These are phyloP conservation scores for Cryoendolithus antarcticus DNA, from an alignment of 2,329 filamentous ascomycete species.

Conservation along the genomic window DNA sequence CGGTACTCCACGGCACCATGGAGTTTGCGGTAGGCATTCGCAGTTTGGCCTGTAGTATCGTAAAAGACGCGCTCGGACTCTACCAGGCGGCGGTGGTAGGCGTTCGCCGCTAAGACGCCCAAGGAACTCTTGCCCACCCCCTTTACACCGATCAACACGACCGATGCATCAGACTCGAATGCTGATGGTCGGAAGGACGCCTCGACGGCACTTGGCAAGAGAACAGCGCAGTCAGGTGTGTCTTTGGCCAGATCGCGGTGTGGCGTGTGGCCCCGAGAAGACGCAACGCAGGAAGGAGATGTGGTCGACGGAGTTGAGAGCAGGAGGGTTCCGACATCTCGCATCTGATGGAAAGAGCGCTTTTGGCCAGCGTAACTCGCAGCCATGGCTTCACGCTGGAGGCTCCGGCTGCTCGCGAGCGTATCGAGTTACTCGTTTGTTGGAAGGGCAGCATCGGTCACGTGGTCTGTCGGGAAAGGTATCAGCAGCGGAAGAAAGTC, in stretches of 20 bases:
- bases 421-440: too few relatives aligned
- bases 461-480: too few relatives aligned
- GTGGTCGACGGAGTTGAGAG: too few relatives aligned
- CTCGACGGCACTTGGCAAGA: too few relatives aligned
- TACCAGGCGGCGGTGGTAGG: conserved; percentile 54
- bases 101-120: conserved; percentile 61
- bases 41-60: conserved; percentile 49
- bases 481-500: too few relatives aligned
- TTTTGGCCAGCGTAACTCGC: conserved; percentile 18
- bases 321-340: conserved; percentile 6
- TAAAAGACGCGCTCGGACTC: conserved; percentile 59
- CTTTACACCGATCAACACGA: conserved; percentile 60
- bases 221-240: too few relatives aligned
- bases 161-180: conserved; percentile 53
- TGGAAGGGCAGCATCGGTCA: too few relatives aligned
- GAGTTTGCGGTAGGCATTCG: conserved; percentile 49
- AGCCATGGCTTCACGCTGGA: conserved; percentile 7
- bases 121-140: conserved; percentile 66
- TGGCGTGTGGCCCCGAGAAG: too few relatives aligned
- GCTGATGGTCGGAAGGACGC: conserved; percentile 6
- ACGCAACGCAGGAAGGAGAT: too few relatives aligned
- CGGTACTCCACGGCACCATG: conserved; percentile 54
- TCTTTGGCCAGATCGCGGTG: too few relatives aligned
- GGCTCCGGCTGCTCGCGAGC: too few relatives aligned
- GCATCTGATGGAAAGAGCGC: conserved; percentile 18